phyloP scores from a whole-genome alignment of 2,329 filamentous ascomycete genomes.

The Seiridium cupressi region DNA sequence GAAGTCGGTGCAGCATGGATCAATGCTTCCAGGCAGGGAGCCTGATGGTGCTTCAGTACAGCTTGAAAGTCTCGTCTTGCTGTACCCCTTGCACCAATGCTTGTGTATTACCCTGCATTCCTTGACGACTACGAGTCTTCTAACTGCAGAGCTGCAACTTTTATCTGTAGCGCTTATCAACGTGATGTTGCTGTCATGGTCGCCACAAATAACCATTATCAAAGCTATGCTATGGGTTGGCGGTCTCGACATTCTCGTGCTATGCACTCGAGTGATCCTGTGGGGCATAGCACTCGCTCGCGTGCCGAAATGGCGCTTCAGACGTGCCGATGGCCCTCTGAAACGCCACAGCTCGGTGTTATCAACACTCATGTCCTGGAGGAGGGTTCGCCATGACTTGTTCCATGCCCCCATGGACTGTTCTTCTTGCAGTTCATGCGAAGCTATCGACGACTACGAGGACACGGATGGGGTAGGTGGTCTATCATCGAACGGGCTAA shows the following conservation, averaged over 20 bases:
- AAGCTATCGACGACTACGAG: conserved; percentile 26
- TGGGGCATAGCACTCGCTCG: conserved; percentile 85
- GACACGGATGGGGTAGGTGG: conserved; percentile 20
- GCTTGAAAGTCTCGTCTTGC: conserved; percentile 57
- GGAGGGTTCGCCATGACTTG: conserved; percentile 41
- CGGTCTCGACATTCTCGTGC: conserved; percentile 72
- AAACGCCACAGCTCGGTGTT: conserved; percentile 33
- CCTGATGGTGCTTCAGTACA: conserved; percentile 31
- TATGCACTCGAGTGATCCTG: conserved; percentile 70
- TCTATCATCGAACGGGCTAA: conserved; percentile 8
- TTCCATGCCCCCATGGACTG: conserved; percentile 28
- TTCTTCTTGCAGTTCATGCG: conserved; percentile 30
- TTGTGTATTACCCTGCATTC: conserved; percentile 72
- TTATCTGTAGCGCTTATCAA: conserved; percentile 82
- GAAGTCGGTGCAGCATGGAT: conserved; percentile 20
- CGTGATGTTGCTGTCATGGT: conserved; percentile 71
- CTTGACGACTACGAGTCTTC: conserved; percentile 83
- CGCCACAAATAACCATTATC: conserved; percentile 81
- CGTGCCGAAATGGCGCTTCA: conserved; percentile 89
- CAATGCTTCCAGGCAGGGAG: conserved; percentile 17
- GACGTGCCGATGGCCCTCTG: conserved; percentile 44
- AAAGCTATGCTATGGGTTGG: conserved; percentile 84
- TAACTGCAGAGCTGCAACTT: conserved; percentile 84
- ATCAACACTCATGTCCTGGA: conserved; percentile 42
- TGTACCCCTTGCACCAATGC: conserved; percentile 83